phyloP scores from a whole-genome alignment of 192 early-diverging fungal genomes.

The Backusella circina region DNA sequence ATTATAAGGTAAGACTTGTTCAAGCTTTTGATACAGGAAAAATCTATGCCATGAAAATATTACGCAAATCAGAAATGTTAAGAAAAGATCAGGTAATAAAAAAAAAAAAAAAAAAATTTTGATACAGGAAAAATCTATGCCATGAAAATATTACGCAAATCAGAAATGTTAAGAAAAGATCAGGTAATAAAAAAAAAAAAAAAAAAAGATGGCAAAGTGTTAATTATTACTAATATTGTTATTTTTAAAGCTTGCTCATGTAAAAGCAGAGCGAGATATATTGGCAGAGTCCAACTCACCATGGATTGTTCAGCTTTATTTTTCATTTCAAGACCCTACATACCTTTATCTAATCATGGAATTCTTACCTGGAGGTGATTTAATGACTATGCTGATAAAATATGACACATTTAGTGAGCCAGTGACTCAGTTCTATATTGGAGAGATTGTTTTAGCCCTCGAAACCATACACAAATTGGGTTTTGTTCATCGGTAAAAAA shows the following conservation, averaged over 20 bases:
- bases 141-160: conserved; percentile 95
- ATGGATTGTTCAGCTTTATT: conserved; percentile 98
- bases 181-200: conserved; percentile 99
- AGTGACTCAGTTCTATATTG: conserved; percentile 98
- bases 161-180: conserved; percentile 98
- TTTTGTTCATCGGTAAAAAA: conserved; percentile 95
- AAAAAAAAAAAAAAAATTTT: too few species aligned
- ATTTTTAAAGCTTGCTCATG: conserved; percentile 95
- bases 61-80: conserved; percentile 96
- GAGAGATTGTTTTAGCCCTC: conserved; percentile 91
- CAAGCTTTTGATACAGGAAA: conserved; percentile 96
- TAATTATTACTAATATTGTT: too few species aligned
- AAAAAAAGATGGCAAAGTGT: too few species aligned
- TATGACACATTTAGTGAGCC: conserved; percentile 97
- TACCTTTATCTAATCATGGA: conserved; percentile 99
- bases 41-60: conserved; percentile 97
- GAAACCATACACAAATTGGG: conserved; percentile 91
- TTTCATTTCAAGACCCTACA: conserved; percentile 94
- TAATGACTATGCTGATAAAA: conserved; percentile 99
- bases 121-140: conserved; percentile 98
- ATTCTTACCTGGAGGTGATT: conserved; percentile 96
- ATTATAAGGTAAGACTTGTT: conserved; percentile 83
- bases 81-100: conserved; percentile 98
- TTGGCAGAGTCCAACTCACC: conserved; percentile 93
- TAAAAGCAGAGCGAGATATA: conserved; percentile 97